A percentile compares a stretch with the other conserved stretches of the same genome.
Conservation (phyloP, 176 grass and related monocot genomes). For the Musa beccarii region DNA sequence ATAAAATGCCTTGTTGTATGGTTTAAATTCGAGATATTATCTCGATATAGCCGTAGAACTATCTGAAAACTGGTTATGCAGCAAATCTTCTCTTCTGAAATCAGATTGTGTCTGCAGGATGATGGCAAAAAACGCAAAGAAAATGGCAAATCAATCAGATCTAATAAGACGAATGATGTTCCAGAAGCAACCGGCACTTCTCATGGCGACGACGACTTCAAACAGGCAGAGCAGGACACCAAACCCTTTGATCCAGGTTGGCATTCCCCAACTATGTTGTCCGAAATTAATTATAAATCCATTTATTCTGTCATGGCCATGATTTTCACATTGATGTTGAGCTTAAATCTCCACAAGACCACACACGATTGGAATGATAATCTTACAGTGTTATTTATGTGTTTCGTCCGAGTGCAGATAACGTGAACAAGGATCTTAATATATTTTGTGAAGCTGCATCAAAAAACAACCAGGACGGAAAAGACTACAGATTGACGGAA, state of each 20-base stretch:
- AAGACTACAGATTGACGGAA: constrained; percentile 18
- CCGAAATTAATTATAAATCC: neutral
- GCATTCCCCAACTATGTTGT: neutral
- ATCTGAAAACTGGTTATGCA: neutral
- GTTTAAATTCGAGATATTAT: neutral
- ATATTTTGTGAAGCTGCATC: constrained; percentile 29
- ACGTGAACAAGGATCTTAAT: constrained; percentile 18
- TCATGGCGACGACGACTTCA: constrained; percentile 26
- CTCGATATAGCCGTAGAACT: neutral
- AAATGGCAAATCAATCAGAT: constrained; percentile 23
- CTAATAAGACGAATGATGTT: constrained; percentile 25
- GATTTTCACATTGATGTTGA: neutral
- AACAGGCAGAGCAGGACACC: constrained; percentile 27
- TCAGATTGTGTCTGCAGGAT: constrained; percentile 19
- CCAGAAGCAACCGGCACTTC: constrained; percentile 30
- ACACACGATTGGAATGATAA: neutral
- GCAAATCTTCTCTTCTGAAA: neutral
- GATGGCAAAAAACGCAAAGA: constrained; percentile 27
- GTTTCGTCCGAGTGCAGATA: constrained; percentile 31
- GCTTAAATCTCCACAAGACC: neutral
- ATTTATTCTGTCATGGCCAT: neutral
- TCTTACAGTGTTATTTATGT: neutral
- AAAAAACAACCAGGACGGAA: constrained; percentile 10
- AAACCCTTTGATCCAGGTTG: constrained; percentile 36
- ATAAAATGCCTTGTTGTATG: neutral